These are phyloP conservation scores for Colletotrichum spinosum DNA, from an alignment of 2,329 filamentous ascomycete genomes.

Conservation along the genomic window DNA sequence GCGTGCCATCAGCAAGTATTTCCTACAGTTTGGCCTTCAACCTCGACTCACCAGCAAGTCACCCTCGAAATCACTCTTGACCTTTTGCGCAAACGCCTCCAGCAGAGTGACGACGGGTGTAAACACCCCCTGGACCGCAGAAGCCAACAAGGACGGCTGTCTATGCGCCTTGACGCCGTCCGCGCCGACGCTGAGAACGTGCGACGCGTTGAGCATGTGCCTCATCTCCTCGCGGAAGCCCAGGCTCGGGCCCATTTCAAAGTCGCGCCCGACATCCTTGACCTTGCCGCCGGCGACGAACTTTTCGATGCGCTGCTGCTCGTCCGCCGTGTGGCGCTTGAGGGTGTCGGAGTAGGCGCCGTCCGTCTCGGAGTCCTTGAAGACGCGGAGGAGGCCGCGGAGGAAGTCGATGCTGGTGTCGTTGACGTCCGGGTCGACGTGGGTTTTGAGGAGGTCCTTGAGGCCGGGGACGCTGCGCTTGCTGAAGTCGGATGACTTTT, in stretches of 20 bases:
- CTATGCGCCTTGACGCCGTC: slow-evolving; percentile 5
- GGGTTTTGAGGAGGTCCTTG: slow-evolving; percentile 32
- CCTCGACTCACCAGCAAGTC: not conserved
- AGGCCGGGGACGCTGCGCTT: slow-evolving; percentile 28
- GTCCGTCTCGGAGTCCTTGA: slow-evolving; percentile 34
- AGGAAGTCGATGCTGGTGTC: slow-evolving; percentile 22
- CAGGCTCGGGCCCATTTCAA: slow-evolving; percentile 24
- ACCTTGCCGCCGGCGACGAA: slow-evolving; percentile 30
- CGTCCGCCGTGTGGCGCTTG: slow-evolving; percentile 21
- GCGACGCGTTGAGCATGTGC: slow-evolving; percentile 1
- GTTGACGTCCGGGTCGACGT: slow-evolving; percentile 25
- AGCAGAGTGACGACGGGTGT: slow-evolving; percentile 20
- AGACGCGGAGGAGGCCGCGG: slow-evolving; percentile 34
- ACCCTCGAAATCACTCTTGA: not conserved
- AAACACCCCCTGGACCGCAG: slow-evolving; percentile 5
- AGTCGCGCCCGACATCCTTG: slow-evolving; percentile 13
- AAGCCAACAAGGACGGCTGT: slow-evolving; percentile 5
- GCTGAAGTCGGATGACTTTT: not conserved
- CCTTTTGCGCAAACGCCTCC: slow-evolving; percentile 5
- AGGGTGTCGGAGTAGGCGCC: slow-evolving; percentile 28
- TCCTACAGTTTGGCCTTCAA: too few species aligned
- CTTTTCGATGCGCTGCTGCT: slow-evolving; percentile 20
- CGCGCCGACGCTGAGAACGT: slow-evolving; percentile 3
- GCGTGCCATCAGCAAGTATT: too few species aligned
- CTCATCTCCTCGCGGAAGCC: slow-evolving; percentile 35